Percentiles rank a stretch among this genome's conserved stretches.
Evolutionary conservation across 805 yeast species (phyloP).

Genomic region (Tetrapisispora fleetii): DNA sequence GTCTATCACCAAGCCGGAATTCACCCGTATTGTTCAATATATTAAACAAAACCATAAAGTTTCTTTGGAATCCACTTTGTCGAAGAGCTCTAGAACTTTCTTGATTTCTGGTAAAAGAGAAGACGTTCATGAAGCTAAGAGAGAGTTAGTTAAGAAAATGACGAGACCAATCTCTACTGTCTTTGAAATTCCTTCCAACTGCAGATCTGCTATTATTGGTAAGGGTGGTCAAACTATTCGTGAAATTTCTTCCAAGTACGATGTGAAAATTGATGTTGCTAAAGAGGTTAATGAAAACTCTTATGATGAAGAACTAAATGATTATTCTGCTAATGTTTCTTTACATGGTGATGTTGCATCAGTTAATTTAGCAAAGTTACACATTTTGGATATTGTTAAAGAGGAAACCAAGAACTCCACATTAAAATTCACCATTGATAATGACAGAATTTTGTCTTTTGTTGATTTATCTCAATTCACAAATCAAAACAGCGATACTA

Average conservation of each 20-base stretch:
- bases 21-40: conserved; percentile 53
- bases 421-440: conserved; percentile 39
- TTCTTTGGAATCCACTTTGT: conserved; percentile 72
- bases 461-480: conserved; percentile 17
- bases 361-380: conserved; percentile 58
- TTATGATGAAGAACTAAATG: conserved; percentile 48
- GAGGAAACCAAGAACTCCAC: conserved; percentile 58
- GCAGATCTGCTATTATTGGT: conserved; percentile 77
- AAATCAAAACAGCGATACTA: conserved; percentile 13
- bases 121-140: conserved; percentile 58
- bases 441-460: conserved; percentile 27
- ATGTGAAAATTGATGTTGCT: conserved; percentile 55
- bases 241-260: conserved; percentile 65
- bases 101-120: conserved; percentile 66
- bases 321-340: conserved; percentile 48
- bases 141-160: conserved; percentile 64
- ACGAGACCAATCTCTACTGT: conserved; percentile 59
- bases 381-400: conserved; percentile 62
- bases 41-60: conserved; percentile 53
- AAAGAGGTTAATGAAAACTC: conserved; percentile 28
- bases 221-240: conserved; percentile 74
- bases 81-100: conserved; percentile 72
- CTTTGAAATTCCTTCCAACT: conserved; percentile 63
- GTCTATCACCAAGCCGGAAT: conserved; percentile 52
- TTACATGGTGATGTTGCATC: conserved; percentile 83